Percentiles rank a stretch among this genome's conserved stretches.
Evolutionary conservation across 768 basidiomycete genomes (phyloP).

Genomic region (Aureoboletus auriporus): DNA sequence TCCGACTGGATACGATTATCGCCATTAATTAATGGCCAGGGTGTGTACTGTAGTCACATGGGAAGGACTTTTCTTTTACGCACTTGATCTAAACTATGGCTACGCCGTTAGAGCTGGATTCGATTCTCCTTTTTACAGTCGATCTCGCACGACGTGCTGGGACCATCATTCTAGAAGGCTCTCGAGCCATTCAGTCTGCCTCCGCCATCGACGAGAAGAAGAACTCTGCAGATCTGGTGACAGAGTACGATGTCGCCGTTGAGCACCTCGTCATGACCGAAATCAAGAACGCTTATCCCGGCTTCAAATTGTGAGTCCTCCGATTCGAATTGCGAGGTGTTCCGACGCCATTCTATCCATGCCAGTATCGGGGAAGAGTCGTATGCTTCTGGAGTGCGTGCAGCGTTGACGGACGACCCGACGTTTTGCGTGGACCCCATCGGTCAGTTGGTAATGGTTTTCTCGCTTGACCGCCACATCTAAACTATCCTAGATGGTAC

Average conservation of each 20-base stretch:
- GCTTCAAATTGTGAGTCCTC: conserved; percentile 72
- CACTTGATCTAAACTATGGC: conserved; percentile 6
- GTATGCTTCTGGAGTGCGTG: conserved; percentile 67
- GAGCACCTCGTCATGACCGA: conserved; percentile 77
- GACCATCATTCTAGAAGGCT: conserved; percentile 69
- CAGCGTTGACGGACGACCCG: conserved; percentile 75
- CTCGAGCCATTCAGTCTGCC: conserved; percentile 60
- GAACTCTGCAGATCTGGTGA: conserved; percentile 92
- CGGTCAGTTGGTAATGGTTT: conserved; percentile 40
- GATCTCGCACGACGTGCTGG: conserved; percentile 70
- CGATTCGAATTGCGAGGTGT: background rate
- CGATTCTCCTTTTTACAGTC: conserved; percentile 63
- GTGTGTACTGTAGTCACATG: conserved; percentile 14
- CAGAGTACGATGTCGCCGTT: conserved; percentile 88
- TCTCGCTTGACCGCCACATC: background rate
- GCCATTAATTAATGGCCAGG: no score
- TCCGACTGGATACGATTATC: no score
- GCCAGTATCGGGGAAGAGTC: conserved; percentile 90
- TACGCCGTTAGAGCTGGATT: conserved; percentile 40
- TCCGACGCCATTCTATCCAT: background rate
- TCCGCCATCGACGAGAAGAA: conserved; percentile 74
- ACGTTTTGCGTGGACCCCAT: conserved; percentile 98
- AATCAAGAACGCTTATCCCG: conserved; percentile 61
- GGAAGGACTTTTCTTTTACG: conserved; percentile 28
- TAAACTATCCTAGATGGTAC: conserved; percentile 59